These are phyloP conservation scores for Cornus kousa DNA, from an alignment of 148 eudicot species.

Conservation along the genomic window DNA sequence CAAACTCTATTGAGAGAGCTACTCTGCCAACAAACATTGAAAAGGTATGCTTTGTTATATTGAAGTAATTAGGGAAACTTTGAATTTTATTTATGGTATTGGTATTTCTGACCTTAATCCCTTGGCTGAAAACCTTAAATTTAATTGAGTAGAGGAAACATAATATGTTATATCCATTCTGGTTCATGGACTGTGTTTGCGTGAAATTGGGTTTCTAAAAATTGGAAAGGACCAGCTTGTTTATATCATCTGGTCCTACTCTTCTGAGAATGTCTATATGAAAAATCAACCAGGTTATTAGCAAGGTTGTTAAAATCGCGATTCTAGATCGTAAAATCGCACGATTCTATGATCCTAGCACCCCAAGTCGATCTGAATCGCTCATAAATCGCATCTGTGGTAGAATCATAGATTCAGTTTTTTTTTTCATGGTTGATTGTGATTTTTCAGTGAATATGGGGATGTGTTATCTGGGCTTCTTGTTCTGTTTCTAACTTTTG, in stretches of 20 bases:
- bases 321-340: too few relatives aligned
- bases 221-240: not conserved
- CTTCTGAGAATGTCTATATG: not conserved
- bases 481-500: too few relatives aligned
- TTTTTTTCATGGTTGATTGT: too few relatives aligned
- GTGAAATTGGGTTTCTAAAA: not conserved
- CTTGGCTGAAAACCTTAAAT: not conserved
- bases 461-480: too few relatives aligned
- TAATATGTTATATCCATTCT: not conserved
- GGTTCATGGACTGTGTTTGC: not conserved
- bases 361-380: too few relatives aligned
- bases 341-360: too few relatives aligned
- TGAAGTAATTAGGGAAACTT: not conserved
- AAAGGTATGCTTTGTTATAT: constrained; percentile 44
- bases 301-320: not conserved
- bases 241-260: not conserved
- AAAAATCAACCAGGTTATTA: not conserved
- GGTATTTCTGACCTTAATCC: not conserved
- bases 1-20: constrained; percentile 66
- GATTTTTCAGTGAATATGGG: too few relatives aligned
- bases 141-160: not conserved
- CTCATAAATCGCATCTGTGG: too few relatives aligned
- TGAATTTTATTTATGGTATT: not conserved
- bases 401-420: too few relatives aligned
- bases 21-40: constrained; percentile 63